phyloP scores from a whole-genome alignment of 805 yeast genomes.

The Ogataea zsoltii region DNA sequence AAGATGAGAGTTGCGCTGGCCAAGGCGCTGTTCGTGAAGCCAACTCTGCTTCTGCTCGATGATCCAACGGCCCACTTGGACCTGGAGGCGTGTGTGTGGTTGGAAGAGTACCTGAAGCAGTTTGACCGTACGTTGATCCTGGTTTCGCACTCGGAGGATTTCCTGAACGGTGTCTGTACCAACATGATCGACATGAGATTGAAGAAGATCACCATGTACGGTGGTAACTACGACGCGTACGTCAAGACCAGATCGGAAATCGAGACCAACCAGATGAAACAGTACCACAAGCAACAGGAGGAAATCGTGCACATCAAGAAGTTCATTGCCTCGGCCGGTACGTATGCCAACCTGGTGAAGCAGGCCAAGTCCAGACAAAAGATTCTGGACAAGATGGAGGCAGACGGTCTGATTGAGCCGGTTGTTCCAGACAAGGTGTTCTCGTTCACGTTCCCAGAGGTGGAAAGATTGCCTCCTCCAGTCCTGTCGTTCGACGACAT shows the following conservation, averaged over 20 bases:
- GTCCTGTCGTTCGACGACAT: constrained; percentile 95
- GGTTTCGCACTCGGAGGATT: constrained; percentile 98
- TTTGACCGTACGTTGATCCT: constrained; percentile 91
- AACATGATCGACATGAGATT: constrained; percentile 97
- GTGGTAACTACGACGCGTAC: constrained; percentile 99
- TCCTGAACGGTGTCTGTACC: constrained; percentile 97
- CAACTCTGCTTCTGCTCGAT: constrained; percentile 89
- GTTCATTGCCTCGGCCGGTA: constrained; percentile 99
- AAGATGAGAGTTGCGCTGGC: constrained; percentile 99
- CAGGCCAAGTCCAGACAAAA: constrained; percentile 99
- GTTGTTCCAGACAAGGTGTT: constrained; percentile 93
- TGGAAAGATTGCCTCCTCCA: constrained; percentile 98
- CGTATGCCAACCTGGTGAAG: constrained; percentile 96
- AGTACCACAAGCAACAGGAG: constrained; percentile 95
- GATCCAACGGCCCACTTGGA: constrained; percentile 99
- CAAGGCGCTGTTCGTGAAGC: constrained; percentile 96
- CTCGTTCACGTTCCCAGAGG: constrained; percentile 90
- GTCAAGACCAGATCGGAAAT: constrained; percentile 90
- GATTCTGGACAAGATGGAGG: constrained; percentile 99
- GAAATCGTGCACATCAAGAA: constrained; percentile 98
- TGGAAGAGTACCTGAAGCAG: constrained; percentile 94
- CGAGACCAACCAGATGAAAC: constrained; percentile 98
- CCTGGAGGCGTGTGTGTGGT: constrained; percentile 99
- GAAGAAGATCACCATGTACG: constrained; percentile 72
- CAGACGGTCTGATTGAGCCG: constrained; percentile 93